Base-by-base conservation (phyloP, 352 stramenopile genomes). In the Globisporangium orthogonon region DNA sequence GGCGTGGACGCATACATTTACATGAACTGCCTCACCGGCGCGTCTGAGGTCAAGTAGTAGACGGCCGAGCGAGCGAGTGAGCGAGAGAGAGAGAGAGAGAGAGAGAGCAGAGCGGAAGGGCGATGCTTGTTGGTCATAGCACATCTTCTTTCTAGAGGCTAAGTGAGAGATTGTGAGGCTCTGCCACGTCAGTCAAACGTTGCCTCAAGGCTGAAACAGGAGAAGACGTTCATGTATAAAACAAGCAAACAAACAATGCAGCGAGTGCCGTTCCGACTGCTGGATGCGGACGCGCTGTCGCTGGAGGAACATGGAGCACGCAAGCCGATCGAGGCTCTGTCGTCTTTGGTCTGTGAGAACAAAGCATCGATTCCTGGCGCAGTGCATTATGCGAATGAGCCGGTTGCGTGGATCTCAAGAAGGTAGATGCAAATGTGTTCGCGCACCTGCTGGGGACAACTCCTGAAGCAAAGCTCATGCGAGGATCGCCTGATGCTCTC, bases 1-100 rank as follows among this genome's bases (percentile, higher is more conserved):
- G 97, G 97, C 37, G 98, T 98, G 41, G 97, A 99, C 77, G 74
- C 83, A 57, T 93, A 93, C 76, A 87, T 93, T 78, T 91, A 93
- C 72, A 87, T 89, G 76, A 91, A 86, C 60, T 89, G 80, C 65
- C 76, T 93, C 59, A 89, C 78, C 0, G 74, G 78, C 55, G 74
- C 68, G 17, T 93, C 80, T 5, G 67, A 90, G 58, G 67, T 93
- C 64, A 87, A 88, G 70, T 89, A 84, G 50, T 23, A 23, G 18
- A 0, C 13, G 15, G 5, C 11, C 5, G 13, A 7, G 4, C 5
- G 40, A 9, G 15, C 4, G 23, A 23, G 23, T 1, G 23, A 23
- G 23, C 23, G 23, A 23, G 23, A 7, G 9, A 13, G 15, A 43
- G 9, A 43, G 33, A 37, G 33, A 9, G 33, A 5, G 31, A 37